Conservation (phyloP, 805 yeast species). For the Pichia phayaonensis region DNA sequence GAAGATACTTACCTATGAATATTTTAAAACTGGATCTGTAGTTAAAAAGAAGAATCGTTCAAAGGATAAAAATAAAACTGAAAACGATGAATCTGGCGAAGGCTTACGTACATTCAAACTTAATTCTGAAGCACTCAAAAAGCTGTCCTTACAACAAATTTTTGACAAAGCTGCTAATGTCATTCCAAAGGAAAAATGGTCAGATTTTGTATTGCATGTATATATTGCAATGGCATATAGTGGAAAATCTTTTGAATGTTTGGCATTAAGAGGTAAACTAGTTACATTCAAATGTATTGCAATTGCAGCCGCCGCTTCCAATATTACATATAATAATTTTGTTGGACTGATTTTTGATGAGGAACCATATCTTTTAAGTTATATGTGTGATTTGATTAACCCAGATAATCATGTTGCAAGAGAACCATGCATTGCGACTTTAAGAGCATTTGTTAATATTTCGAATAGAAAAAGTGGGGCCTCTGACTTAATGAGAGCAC, state of each 20-base stretch:
- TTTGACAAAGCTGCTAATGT: conserved; percentile 50
- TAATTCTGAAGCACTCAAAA: conserved; percentile 48
- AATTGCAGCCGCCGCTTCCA: conserved; percentile 53
- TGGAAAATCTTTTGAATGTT: conserved; percentile 41
- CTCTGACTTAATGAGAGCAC: conserved; percentile 63
- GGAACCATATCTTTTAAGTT: conserved; percentile 63
- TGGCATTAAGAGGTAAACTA: conserved; percentile 49
- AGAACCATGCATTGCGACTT: conserved; percentile 50
- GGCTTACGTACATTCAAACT: conserved; percentile 47
- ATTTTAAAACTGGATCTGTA: conserved; percentile 32
- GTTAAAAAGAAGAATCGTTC: conserved; percentile 2
- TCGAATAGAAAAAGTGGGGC: conserved; percentile 64
- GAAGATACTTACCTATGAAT: conserved; percentile 47
- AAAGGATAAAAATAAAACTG: neutral
- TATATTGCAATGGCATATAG: conserved; percentile 68
- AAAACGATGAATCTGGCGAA: conserved; percentile 24
- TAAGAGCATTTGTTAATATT: conserved; percentile 61
- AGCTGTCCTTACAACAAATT: conserved; percentile 50
- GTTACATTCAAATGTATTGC: conserved; percentile 60
- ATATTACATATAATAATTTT: conserved; percentile 49
- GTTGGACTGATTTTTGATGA: conserved; percentile 61
- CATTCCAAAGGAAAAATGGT: conserved; percentile 58
- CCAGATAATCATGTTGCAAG: conserved; percentile 51
- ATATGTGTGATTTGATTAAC: conserved; percentile 64
- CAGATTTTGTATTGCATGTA: conserved; percentile 53